Base-by-base conservation (phyloP, 2,329 filamentous ascomycete genomes). In the Myrmaecium sp. region DNA sequence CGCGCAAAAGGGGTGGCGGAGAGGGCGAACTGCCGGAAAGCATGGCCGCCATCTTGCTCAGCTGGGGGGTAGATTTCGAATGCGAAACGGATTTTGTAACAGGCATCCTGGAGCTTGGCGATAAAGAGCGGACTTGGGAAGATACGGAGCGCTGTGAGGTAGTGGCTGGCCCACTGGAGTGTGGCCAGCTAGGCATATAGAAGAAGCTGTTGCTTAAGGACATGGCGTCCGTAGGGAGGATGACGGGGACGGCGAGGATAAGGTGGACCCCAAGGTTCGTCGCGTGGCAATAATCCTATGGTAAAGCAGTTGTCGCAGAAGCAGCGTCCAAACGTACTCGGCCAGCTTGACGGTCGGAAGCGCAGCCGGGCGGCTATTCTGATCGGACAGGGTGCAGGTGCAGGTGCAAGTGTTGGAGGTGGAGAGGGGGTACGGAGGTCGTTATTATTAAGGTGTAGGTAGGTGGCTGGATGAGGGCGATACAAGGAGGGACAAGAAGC, bases 11-110 rank as follows among this genome's bases (percentile, higher is more conserved):
- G 19, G 18, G 11, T 16, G 18, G 19, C 14, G 26, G 16, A 14
- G 13, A 19, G 8, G 33, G 35, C 9, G 29, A 28, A 21, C 22
- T 17, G 8, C 36, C 37, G 29, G 42, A 38, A 11, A 41, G 30
- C 11, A 26, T 21, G 12, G 30, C 23, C n/a, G 28, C 25, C 28
- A 30, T 30, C 31, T 37, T 46, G 29, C 36, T 34, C 27, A 53
- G 44, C 9, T 51, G 46, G 3, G 49, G 47, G 8, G 46, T 46
- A 10, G 49, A 52, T 17, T 46, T 42, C 11, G 49, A 52, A 19
- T 50, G 44, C 26, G 44, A 49, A 35, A 53, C 41, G 28, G 49
- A 42, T 33, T 50, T 51, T 26, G 28, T 31, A 37, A 40, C 44
- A 16, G 36, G 29, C 6, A 21, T 18, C 23, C 30, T 33, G 4